Base-by-base conservation (phyloP, 2,329 filamentous ascomycete species). In the Teratosphaeria destructans region DNA sequence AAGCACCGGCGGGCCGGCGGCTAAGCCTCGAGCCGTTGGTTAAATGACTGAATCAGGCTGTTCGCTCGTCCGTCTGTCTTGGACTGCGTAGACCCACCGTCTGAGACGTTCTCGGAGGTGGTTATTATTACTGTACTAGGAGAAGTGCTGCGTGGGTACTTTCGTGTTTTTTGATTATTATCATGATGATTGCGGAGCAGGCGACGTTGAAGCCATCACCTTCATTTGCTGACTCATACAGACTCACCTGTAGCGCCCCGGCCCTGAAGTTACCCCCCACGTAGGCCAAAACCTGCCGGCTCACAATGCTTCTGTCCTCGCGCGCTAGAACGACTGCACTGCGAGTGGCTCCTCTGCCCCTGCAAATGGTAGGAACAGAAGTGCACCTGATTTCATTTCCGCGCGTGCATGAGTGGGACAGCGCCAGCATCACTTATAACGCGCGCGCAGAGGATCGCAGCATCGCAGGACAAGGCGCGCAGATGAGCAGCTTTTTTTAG, bases 361-460 rank as follows among this genome's bases (percentile, higher is more conserved):
- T 57, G 55, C 55, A 32, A 26, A 29, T 5, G 14, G 16, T 29
- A 32, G 29, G 26, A 12, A 29, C 14, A 32, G 23, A 35, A 49
- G 23, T 57, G 8, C 57, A 35, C 35, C 57, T 59, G 57, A 59
- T 52, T 26, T 59, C 57, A 59, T 59, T 55, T 59, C 57, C 57
- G 57, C 55, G 32, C 56, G 43, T 55, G 57, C 57, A 59, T 49
- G 43, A 49, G 43, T 49, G 43, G 43, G 19, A 49, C 43, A 49
- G 43, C 43, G 43, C 26, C 56, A 26, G 23, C 39, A 32, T 32
- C 39, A 23, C 23, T 23, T 23, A 27, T 14, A 35, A 27, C 26
- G 52, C 12, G n/a, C 19, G 7, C 19, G 19, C 26, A 26, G 10
- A 47, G 26, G 39, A 49, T 27, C 19, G 54, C 32, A 10, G 32